Evolutionary conservation across 176 grass and related monocot species (phyloP).

Genomic region (Dactylis glomerata): DNA sequence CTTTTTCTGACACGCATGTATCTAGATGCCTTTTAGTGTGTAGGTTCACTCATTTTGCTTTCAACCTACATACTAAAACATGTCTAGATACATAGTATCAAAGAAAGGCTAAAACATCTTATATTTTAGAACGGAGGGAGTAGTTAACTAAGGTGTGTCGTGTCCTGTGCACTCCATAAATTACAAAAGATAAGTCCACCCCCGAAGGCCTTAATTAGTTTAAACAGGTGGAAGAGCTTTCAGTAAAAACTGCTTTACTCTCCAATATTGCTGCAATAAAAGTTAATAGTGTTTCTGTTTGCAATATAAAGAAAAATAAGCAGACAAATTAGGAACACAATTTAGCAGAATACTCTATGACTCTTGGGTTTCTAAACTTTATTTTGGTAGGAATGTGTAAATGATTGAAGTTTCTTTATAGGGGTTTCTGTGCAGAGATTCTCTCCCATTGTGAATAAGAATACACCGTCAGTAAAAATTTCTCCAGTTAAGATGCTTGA

Average conservation of each 20-base stretch:
- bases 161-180: not conserved
- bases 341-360: not conserved
- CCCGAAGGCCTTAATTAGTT: not conserved
- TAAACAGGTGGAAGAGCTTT: not conserved
- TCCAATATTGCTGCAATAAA: not conserved
- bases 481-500: conserved; percentile 34
- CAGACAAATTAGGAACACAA: not conserved
- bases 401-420: conserved; percentile 15
- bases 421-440: conserved; percentile 60
- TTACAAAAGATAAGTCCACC: not conserved
- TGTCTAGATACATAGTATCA: too few relatives aligned
- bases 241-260: not conserved
- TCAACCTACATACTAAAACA: too few relatives aligned
- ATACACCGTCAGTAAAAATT: conserved; percentile 29
- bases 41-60: too few relatives aligned
- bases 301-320: not conserved
- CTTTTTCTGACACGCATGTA: too few relatives aligned
- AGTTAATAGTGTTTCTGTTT: not conserved
- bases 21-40: too few relatives aligned
- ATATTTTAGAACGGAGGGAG: too few relatives aligned
- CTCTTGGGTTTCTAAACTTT: not conserved
- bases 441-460: conserved; percentile 37
- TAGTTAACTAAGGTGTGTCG: not conserved
- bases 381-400: not conserved
- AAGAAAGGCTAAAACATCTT: too few relatives aligned